Percentiles rank a stretch among this genome's conserved stretches.
Conservation (phyloP, 2,329 filamentous ascomycete species). For the Fusarium goolgardi region DNA sequence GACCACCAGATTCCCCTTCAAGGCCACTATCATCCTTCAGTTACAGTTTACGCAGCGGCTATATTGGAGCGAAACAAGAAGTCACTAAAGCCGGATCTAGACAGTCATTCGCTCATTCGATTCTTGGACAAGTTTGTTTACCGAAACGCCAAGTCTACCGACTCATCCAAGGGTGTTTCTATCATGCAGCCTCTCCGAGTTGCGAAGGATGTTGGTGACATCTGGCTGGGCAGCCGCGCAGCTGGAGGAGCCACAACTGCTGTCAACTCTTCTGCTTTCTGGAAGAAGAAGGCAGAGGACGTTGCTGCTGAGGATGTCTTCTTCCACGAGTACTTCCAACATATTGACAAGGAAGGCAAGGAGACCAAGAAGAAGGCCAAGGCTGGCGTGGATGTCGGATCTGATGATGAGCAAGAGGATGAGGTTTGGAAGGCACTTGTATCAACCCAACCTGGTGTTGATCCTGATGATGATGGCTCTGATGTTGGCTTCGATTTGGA, state of each 20-base stretch:
- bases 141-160: slow-evolving; percentile 83
- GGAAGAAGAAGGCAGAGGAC: slow-evolving; percentile 88
- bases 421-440: slow-evolving; percentile 95
- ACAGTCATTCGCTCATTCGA: slow-evolving; percentile 89
- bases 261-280: slow-evolving; percentile 90
- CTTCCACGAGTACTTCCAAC: slow-evolving; percentile 97
- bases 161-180: slow-evolving; percentile 78
- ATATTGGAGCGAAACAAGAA: slow-evolving; percentile 76
- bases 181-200: slow-evolving; percentile 92
- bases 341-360: slow-evolving; percentile 72
- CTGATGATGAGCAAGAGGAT: slow-evolving; percentile 73
- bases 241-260: slow-evolving; percentile 52
- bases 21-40: slow-evolving; percentile 91
- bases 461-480: slow-evolving; percentile 59
- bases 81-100: slow-evolving; percentile 89
- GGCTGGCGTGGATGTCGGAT: slow-evolving; percentile 56
- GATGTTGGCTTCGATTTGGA: slow-evolving; percentile 64
- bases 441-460: slow-evolving; percentile 76
- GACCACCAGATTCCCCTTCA: slow-evolving; percentile 51
- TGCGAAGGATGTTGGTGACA: slow-evolving; percentile 64
- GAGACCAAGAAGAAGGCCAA: slow-evolving; percentile 65
- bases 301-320: slow-evolving; percentile 94
- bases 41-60: slow-evolving; percentile 82
- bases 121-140: slow-evolving; percentile 99
- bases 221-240: slow-evolving; percentile 65